Conservation (phyloP, 495 filamentous ascomycete species). For the Tuber umbilicatum region DNA sequence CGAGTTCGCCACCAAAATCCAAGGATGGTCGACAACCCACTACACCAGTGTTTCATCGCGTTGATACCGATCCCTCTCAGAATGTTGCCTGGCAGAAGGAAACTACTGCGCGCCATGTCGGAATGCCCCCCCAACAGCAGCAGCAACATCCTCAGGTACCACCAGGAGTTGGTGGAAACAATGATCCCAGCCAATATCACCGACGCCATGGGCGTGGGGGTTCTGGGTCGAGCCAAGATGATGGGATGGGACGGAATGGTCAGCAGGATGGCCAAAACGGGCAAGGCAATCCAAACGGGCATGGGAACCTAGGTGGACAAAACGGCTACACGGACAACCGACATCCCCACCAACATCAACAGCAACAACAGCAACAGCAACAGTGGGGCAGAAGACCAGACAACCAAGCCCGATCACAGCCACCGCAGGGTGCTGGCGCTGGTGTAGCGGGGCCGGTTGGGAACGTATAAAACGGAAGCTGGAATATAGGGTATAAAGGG, state of each 20-base stretch:
- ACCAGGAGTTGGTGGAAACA: slow-evolving; percentile 12
- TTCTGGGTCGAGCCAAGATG: slow-evolving; percentile 33
- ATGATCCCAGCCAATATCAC: slow-evolving; percentile 30
- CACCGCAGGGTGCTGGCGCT: slow-evolving; percentile 39
- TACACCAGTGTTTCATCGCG: slow-evolving; percentile 52
- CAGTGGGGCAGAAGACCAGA: slow-evolving; percentile 27
- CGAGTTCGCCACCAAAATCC: slow-evolving; percentile 48
- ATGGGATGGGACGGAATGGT: slow-evolving; percentile 45
- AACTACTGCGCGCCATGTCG: slow-evolving; percentile 69
- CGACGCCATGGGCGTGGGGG: slow-evolving; percentile 31
- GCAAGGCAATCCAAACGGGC: slow-evolving; percentile 37
- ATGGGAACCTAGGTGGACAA: slow-evolving; percentile 39
- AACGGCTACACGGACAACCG: slow-evolving; percentile 37
- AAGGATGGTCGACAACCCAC: slow-evolving; percentile 46
- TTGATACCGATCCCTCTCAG: slow-evolving; percentile 72
- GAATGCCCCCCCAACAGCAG: slow-evolving; percentile 52
- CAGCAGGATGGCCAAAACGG: slow-evolving; percentile 42
- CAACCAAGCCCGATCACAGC: slow-evolving; percentile 26
- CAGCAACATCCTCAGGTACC: slow-evolving; percentile 40
- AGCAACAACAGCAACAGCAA: slow-evolving; percentile 13
- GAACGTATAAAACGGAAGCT: slow-evolving; percentile 21
- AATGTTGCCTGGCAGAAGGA: slow-evolving; percentile 70
- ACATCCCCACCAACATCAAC: background rate
- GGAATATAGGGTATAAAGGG: slow-evolving; percentile 9
- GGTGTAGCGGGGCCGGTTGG: slow-evolving; percentile 14